These are phyloP conservation scores for Paecilomyces dactylethromorphus DNA, from an alignment of 2,329 filamentous ascomycete species.

Conservation along the genomic window DNA sequence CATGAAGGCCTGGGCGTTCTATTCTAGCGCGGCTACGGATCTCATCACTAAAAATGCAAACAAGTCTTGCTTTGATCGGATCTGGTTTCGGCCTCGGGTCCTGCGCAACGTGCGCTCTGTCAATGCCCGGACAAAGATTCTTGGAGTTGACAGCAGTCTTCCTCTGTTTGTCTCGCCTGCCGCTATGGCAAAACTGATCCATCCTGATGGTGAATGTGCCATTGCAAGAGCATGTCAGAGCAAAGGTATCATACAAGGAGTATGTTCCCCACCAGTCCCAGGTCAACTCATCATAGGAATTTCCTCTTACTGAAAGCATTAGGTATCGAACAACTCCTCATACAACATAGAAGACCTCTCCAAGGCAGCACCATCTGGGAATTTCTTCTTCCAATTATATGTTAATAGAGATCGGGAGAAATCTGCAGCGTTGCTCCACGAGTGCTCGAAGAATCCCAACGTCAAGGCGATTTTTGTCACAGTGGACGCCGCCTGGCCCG, in stretches of 20 bases:
- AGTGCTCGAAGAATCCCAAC: constrained; percentile 35
- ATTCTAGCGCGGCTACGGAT: constrained; percentile 61
- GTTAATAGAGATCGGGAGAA: constrained; percentile 47
- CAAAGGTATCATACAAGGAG: constrained; percentile 51
- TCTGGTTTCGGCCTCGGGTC: constrained; percentile 55
- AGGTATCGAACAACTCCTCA: constrained; percentile 56
- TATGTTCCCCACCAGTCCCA: constrained; percentile 13
- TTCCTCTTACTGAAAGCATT: background rate
- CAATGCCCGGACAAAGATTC: constrained; percentile 46
- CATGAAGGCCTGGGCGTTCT: constrained; percentile 64
- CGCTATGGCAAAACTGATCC: constrained; percentile 57
- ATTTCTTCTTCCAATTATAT: constrained; percentile 52
- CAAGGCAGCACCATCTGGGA: constrained; percentile 30
- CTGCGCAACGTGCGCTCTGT: constrained; percentile 51
- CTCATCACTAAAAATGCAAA: constrained; percentile 53
- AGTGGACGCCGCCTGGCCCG: constrained; percentile 50
- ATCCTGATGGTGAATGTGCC: constrained; percentile 58
- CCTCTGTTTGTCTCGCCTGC: constrained; percentile 61
- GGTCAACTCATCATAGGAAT: background rate
- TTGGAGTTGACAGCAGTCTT: constrained; percentile 47
- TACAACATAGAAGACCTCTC: constrained; percentile 52
- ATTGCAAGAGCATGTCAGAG: constrained; percentile 48
- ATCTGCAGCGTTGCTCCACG: constrained; percentile 40
- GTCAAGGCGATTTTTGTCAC: constrained; percentile 46
- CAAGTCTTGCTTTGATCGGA: constrained; percentile 46